Percentiles rank a stretch among this genome's conserved stretches.
phyloP scores from a whole-genome alignment of 208 protist genomes.

The Lotmaria passim region DNA sequence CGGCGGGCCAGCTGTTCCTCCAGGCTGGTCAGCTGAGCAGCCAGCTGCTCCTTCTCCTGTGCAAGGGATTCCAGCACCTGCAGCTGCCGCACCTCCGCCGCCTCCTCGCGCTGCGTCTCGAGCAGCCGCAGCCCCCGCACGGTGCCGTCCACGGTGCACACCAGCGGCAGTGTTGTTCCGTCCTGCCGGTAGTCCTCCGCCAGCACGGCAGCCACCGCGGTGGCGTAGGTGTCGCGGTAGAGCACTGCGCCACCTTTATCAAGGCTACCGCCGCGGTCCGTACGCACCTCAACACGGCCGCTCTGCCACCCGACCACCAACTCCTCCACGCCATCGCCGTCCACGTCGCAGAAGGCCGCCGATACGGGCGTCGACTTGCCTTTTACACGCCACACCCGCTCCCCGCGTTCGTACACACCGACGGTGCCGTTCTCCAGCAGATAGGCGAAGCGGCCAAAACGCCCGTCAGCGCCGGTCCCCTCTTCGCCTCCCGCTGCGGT shows the following conservation, averaged over 20 bases:
- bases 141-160: constrained; percentile 85
- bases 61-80: constrained; percentile 71
- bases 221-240: constrained; percentile 76
- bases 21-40: constrained; percentile 72
- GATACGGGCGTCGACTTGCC: constrained; percentile 77
- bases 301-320: constrained; percentile 90
- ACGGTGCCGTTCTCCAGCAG: constrained; percentile 92
- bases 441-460: constrained; percentile 84
- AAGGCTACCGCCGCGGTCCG: constrained; percentile 41
- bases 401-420: constrained; percentile 86
- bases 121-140: constrained; percentile 86
- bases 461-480: not conserved
- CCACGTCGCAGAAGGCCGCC: constrained; percentile 91
- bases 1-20: constrained; percentile 59
- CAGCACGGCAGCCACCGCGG: constrained; percentile 81
- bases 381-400: constrained; percentile 90
- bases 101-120: constrained; percentile 46
- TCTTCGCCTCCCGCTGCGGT: not conserved
- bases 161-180: constrained; percentile 75
- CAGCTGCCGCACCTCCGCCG: constrained; percentile 59
- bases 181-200: constrained; percentile 92
- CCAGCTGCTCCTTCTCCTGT: constrained; percentile 74
- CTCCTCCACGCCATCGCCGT: constrained; percentile 92
- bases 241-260: constrained; percentile 78
- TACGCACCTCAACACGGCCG: constrained; percentile 89